Evolutionary conservation across 2,329 filamentous ascomycete genomes (phyloP), one percentile per base, ranked within the genome.

Genomic region (Arthrocladium fulminans): DNA sequence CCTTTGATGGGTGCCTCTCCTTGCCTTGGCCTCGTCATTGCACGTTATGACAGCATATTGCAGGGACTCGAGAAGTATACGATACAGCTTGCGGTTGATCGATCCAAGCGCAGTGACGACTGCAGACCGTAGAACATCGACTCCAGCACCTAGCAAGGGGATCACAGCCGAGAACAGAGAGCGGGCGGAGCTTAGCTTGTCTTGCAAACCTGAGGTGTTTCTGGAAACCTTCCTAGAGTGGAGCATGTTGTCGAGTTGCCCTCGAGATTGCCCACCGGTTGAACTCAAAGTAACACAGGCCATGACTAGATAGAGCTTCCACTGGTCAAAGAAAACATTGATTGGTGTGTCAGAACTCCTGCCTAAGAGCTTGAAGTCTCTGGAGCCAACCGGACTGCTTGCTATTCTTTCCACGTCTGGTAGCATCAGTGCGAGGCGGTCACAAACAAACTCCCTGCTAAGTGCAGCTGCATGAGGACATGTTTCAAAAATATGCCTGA

Each of bases 231-330:
- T 95, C 37, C 90, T 79, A 3, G 80, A 76, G 65, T 97, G 90
- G 54, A 94, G 84, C 30, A 75, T 75, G 52, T 76, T 76, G 10
- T 74, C 71, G 24, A 82, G 72, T 48, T 81, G 78, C 19, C 74
- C 73, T 52, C 77, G 72, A 27, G 72, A 73, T 48, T 79, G 73
- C 17, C 73, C 80, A 8, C 88, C 88, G 8, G 87, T 79, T 56
- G 92, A 92, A 30, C 86, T 89, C 49, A 98, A 73, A 0, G 92
- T 97, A 8, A 90, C 95, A 67, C 94, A 98, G 8, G 90, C 92
- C 69, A 98, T 96, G 48, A 96, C 89, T 22, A 98, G 75, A 64
- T 97, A 97, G 2, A 97, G 73, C 66, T 96, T 97, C 90, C 90
- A 98, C 63, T 98, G 92, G 65, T 97, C 94, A 50, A 98, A 81